A percentile compares a stretch with the other conserved stretches of the same genome.
Conservation (phyloP, 2,329 filamentous ascomycete genomes). For the Epichloe sylvatica region DNA sequence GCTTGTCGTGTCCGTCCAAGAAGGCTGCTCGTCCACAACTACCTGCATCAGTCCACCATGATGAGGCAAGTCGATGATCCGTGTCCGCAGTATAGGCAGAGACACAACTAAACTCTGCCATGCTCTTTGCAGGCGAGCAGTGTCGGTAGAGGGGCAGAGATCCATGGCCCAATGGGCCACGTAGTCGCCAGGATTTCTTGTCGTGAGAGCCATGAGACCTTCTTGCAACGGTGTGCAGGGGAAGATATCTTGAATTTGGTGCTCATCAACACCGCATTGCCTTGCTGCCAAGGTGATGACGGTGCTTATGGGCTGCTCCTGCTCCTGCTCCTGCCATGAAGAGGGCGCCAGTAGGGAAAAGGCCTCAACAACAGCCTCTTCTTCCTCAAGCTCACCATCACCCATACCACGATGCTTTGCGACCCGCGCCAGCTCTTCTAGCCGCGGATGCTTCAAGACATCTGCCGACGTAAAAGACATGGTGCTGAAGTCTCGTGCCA, state of each 20-base stretch:
- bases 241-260: neutral
- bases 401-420: no score
- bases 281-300: neutral
- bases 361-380: no score
- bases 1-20: neutral
- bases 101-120: neutral
- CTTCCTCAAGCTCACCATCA: no score
- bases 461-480: neutral
- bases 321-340: no score
- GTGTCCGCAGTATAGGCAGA: neutral
- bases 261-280: neutral
- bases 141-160: neutral
- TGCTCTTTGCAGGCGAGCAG: neutral
- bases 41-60: neutral
- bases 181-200: neutral
- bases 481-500: neutral
- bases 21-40: neutral
- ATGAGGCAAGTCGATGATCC: neutral
- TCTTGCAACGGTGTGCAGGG: constrained; percentile 1
- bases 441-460: no score
- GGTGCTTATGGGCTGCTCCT: no score
- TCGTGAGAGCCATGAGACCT: constrained; percentile 1
- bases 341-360: neutral
- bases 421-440: no score
- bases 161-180: neutral